These are phyloP conservation scores for Apophysomyces ossiformis DNA, from an alignment of 371 early-diverging fungal genomes.

Conservation along the genomic window DNA sequence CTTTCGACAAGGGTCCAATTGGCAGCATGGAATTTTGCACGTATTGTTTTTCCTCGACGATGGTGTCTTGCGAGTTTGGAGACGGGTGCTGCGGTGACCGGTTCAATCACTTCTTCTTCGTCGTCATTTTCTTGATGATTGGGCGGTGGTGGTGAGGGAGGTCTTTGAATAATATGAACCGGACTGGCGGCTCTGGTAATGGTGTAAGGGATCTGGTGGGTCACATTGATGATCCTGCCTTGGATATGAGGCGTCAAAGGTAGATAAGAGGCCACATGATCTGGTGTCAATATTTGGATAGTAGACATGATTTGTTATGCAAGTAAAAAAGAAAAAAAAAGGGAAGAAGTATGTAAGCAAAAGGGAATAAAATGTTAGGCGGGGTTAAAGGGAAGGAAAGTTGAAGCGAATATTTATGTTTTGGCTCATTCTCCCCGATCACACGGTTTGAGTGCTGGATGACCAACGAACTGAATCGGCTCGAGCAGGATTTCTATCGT, in stretches of 20 bases:
- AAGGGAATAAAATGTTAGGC: neutral
- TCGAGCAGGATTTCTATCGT: no score
- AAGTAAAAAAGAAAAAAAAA: neutral
- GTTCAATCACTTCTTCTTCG: conserved; percentile 11
- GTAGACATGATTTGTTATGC: neutral
- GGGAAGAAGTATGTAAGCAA: neutral
- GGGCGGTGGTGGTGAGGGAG: conserved; percentile 15
- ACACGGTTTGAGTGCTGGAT: no score
- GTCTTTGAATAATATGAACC: conserved; percentile 12
- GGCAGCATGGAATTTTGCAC: conserved; percentile 38
- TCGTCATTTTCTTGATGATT: neutral
- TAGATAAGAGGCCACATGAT: conserved; percentile 48
- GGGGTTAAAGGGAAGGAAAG: neutral
- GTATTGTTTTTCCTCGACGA: conserved; percentile 39
- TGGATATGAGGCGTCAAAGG: conserved; percentile 44
- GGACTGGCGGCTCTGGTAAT: conserved; percentile 37
- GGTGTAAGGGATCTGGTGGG: conserved; percentile 65
- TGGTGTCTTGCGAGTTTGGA: conserved; percentile 42
- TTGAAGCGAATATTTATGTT: neutral
- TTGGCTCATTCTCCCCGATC: no score
- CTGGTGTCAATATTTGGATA: conserved; percentile 37
- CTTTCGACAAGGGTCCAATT: conserved; percentile 40
- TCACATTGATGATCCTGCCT: conserved; percentile 64
- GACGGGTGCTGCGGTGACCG: conserved; percentile 35
- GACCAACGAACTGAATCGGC: no score